A percentile compares a stretch with the other conserved stretches of the same genome.
Evolutionary conservation across 176 grass and related monocot genomes (phyloP).

Genomic region (Metroxylon sagu): DNA sequence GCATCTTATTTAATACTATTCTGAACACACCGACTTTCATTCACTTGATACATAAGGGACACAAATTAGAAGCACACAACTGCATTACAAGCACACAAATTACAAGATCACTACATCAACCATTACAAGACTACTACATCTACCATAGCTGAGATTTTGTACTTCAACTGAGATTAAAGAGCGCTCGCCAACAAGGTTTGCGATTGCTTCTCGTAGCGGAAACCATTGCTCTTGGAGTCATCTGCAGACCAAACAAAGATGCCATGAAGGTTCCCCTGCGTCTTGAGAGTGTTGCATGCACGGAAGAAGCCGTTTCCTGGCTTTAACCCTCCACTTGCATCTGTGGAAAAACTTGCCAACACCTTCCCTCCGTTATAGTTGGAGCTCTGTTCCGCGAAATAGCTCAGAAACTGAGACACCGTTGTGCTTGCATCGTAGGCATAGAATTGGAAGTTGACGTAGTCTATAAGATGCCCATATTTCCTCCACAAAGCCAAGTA

Average conservation of each 20-base stretch:
- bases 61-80: no score
- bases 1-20: no score
- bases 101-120: no score
- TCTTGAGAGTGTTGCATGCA: conserved; percentile 27
- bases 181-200: conserved; percentile 28
- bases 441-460: conserved; percentile 64
- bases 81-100: no score
- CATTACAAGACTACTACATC: no score
- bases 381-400: conserved; percentile 29
- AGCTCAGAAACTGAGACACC: conserved; percentile 25
- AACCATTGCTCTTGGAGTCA: conserved; percentile 12
- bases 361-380: conserved; percentile 31
- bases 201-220: conserved; percentile 19
- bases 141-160: no score
- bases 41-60: no score
- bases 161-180: no score
- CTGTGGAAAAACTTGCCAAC: conserved; percentile 23
- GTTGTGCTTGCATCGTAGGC: conserved; percentile 32
- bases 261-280: conserved; percentile 23
- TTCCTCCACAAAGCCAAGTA: conserved; percentile 27
- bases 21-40: no score
- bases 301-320: conserved; percentile 35
- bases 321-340: conserved; percentile 1
- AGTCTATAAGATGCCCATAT: conserved; percentile 28
- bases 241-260: conserved; percentile 33